These are phyloP conservation scores for Yarrowia osloensis DNA, from an alignment of 805 yeast genomes.

Conservation along the genomic window DNA sequence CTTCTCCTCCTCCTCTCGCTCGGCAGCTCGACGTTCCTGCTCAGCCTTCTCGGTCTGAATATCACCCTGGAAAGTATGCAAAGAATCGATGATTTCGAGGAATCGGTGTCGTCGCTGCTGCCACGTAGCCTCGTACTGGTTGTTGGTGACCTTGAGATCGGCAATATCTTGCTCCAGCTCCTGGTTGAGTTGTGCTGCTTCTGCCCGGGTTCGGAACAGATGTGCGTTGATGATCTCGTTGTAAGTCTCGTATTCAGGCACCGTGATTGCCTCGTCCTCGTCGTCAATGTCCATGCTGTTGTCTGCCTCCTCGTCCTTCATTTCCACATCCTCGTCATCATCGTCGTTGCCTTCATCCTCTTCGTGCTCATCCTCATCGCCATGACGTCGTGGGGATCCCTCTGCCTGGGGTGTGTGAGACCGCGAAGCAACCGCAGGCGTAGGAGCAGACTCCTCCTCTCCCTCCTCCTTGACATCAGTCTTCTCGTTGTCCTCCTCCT, in stretches of 20 bases:
- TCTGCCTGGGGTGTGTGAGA: constrained; percentile 7
- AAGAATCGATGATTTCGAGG: constrained; percentile 18
- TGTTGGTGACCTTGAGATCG: constrained; percentile 25
- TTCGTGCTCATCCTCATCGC: constrained; percentile 29
- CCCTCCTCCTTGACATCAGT: neutral
- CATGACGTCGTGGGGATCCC: constrained; percentile 16
- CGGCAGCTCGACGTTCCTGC: constrained; percentile 28
- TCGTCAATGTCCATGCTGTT: constrained; percentile 18
- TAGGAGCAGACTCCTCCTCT: neutral
- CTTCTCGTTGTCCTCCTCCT: constrained; percentile 2
- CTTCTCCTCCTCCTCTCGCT: constrained; percentile 27
- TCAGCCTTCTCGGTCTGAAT: constrained; percentile 30
- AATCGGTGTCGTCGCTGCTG: constrained; percentile 25
- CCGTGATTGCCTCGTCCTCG: neutral
- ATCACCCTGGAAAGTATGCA: constrained; percentile 29
- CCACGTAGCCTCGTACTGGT: constrained; percentile 21
- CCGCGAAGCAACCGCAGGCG: neutral
- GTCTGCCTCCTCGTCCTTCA: constrained; percentile 31
- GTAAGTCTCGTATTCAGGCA: constrained; percentile 14
- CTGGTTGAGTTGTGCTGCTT: constrained; percentile 7
- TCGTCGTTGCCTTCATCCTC: constrained; percentile 22
- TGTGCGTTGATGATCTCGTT: constrained; percentile 1
- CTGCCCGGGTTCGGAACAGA: constrained; percentile 13
- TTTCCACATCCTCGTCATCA: constrained; percentile 31
- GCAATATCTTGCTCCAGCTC: constrained; percentile 20